phyloP scores from a whole-genome alignment of 768 basidiomycete species.

The Crassisporium funariophilum region DNA sequence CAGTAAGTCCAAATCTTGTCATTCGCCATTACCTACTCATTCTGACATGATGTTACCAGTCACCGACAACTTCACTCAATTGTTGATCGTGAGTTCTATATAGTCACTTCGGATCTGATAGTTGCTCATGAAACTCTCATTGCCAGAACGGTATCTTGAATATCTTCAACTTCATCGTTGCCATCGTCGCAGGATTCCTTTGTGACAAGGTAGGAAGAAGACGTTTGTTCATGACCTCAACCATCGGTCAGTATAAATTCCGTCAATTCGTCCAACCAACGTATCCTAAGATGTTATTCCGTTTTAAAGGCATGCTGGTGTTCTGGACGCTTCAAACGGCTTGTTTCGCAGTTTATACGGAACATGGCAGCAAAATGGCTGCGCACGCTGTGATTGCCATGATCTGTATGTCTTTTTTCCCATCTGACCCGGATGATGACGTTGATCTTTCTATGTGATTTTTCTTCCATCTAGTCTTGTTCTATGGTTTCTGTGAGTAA shows the following conservation, averaged over 20 bases:
- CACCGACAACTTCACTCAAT: conserved; percentile 44
- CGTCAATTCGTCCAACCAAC: conserved; percentile 2
- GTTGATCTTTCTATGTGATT: background rate
- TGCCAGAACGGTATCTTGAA: conserved; percentile 56
- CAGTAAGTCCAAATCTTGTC: conserved; percentile 24
- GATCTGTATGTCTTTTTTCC: conserved; percentile 27
- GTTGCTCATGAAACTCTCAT: background rate
- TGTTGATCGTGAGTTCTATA: conserved; percentile 34
- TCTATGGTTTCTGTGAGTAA: conserved; percentile 35
- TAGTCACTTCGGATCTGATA: background rate
- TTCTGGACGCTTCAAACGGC: conserved; percentile 62
- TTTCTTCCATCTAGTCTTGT: conserved; percentile 24
- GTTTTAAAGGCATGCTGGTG: conserved; percentile 48
- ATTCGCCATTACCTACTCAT: background rate
- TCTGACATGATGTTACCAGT: conserved; percentile 28
- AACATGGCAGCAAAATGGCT: conserved; percentile 40
- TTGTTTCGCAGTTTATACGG: conserved; percentile 41
- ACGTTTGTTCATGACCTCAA: conserved; percentile 50
- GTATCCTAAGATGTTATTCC: conserved; percentile 11
- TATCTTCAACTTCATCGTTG: conserved; percentile 58
- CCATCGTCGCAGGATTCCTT: conserved; percentile 49
- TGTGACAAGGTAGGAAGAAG: conserved; percentile 54
- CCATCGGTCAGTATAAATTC: conserved; percentile 29
- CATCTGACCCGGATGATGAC: background rate
- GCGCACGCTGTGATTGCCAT: conserved; percentile 61